Conservation (phyloP, 176 grass and related monocot genomes). For the Phyllostachys edulis region DNA sequence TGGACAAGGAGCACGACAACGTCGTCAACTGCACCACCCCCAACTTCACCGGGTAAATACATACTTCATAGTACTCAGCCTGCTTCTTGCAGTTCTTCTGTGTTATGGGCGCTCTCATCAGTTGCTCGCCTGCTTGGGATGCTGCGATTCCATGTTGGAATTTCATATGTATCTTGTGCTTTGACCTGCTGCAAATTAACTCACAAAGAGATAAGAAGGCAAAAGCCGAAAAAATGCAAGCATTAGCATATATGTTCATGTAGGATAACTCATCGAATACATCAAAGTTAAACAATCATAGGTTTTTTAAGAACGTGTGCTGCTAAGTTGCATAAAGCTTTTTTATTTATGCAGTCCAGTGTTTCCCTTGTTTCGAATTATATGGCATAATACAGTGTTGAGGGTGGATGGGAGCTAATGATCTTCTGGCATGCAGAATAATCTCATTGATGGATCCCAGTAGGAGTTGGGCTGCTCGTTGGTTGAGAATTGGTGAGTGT, state of each 20-base stretch:
- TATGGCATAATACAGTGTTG: background rate
- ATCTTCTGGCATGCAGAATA: conserved; percentile 55
- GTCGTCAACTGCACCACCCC: conserved; percentile 90
- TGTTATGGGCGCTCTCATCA: background rate
- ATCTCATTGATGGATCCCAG: conserved; percentile 93
- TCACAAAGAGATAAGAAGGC: background rate
- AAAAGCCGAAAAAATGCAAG: background rate
- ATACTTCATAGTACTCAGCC: background rate
- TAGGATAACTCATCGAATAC: background rate
- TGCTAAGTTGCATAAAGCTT: background rate
- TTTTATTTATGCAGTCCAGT: background rate
- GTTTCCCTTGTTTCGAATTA: background rate
- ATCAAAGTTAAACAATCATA: background rate
- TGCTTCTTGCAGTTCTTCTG: background rate
- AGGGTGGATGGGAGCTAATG: background rate
- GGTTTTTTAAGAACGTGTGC: background rate
- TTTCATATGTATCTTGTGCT: background rate
- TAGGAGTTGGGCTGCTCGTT: conserved; percentile 97
- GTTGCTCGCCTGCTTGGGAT: background rate
- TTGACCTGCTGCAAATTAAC: background rate
- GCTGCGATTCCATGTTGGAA: background rate
- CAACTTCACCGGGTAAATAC: conserved; percentile 81
- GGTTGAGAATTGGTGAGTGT: conserved; percentile 85
- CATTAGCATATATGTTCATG: no score
- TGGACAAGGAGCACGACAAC: conserved; percentile 85